Conservation (phyloP, 2,329 filamentous ascomycete species). For the Aspergillus floridensis region DNA sequence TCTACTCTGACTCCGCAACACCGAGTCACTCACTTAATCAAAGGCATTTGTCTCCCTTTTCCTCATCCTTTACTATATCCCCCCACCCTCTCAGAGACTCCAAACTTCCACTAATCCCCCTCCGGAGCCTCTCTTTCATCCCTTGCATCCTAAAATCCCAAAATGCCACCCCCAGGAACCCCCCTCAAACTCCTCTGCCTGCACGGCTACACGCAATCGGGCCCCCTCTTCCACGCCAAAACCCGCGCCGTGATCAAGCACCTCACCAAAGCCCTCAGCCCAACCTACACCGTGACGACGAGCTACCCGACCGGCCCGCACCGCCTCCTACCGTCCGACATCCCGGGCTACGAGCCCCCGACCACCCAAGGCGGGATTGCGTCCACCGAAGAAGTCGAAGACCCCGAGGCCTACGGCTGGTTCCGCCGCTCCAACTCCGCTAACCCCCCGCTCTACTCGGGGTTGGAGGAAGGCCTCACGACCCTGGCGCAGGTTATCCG, state of each 20-base stretch:
- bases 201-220: constrained; percentile 89
- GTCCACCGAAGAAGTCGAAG: constrained; percentile 31
- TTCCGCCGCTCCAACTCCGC: constrained; percentile 66
- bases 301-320: constrained; percentile 69
- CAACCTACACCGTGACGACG: constrained; percentile 55
- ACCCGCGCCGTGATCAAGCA: constrained; percentile 82
- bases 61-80: background rate
- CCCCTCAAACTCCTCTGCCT: constrained; percentile 70
- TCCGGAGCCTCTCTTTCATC: background rate
- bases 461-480: constrained; percentile 66
- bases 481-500: constrained; percentile 61
- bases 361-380: constrained; percentile 24
- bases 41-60: background rate
- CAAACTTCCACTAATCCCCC: background rate
- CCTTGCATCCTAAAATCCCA: background rate
- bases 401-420: constrained; percentile 76
- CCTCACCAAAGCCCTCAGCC: constrained; percentile 69
- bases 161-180: constrained; percentile 6
- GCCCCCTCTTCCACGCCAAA: constrained; percentile 79
- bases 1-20: background rate
- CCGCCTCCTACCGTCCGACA: constrained; percentile 61
- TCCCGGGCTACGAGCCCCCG: constrained; percentile 64
- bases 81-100: background rate
- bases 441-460: constrained; percentile 62
- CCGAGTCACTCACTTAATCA: background rate